Evolutionary conservation across 139 green algal genomes (phyloP), one percentile per base, ranked within the genome.

Genomic region (Pleodorina starrii): DNA sequence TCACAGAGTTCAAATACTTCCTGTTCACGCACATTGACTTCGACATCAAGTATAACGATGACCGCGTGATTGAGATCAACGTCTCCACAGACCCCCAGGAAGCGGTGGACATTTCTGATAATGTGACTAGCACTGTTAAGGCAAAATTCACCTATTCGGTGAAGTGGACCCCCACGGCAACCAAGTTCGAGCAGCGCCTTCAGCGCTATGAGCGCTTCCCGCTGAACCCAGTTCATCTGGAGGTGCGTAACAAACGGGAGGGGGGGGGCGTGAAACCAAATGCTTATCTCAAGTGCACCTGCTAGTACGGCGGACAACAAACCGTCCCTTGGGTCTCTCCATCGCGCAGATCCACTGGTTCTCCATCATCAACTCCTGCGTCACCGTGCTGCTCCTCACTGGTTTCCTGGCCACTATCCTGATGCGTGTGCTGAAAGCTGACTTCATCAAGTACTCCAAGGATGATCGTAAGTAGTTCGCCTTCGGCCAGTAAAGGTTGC

Each of bases 21-120:
- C 86, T 98, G 0, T 98, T 98, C 93, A 98, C 96, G 1, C 96
- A 98, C 94, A 95, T 97, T 78, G 95, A 98, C 92, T 98, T 98
- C 89, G 95, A 98, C 77, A 90, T 98, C 74, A 90, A 93, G 42
- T 98, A 96, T 92, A 98, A 98, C 63, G 93, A 86, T 11, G 92
- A 98, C 87, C 90, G 89, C 1, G 93, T 98, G 16, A 98, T 99
- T 48, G 97, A 99, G 93, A 97, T 99, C 80, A 97, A 95, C 76
- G 95, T 99, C 40, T 95, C 93, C 14, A 98, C 97, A 48, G 95
- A 98, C 86, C 95, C 94, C 17, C 23, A 84, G 25, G 86, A 93
- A 32, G 89, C 88, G 2, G 88, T 95, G 3, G 92, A 95, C 76
- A 94, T 95, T 50, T 92, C 84, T 16, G 88, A 94, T 71, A 75